Conservation (phyloP, 2,329 filamentous ascomycete genomes). For the Oidium heveae region DNA sequence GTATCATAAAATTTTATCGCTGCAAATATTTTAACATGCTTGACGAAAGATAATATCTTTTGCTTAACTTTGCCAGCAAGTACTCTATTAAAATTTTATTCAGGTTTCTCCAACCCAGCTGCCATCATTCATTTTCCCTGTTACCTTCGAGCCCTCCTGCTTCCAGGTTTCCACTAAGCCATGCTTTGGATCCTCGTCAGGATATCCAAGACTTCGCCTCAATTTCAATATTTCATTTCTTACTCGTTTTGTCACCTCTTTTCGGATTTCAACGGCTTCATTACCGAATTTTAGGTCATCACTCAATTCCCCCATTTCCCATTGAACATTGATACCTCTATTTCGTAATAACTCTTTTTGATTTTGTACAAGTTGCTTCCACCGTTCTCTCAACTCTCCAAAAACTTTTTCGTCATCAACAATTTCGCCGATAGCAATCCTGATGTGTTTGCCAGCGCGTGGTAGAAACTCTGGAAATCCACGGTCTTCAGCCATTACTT, state of each 20-base stretch:
- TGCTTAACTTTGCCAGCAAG: too few species aligned
- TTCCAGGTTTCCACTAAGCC: too few species aligned
- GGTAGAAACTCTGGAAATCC: constrained; percentile 61
- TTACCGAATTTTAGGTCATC: constrained; percentile 39
- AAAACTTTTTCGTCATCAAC: constrained; percentile 52
- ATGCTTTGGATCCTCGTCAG: too few species aligned
- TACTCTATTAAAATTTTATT: too few species aligned
- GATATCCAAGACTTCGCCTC: too few species aligned
- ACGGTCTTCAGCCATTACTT: constrained; percentile 69
- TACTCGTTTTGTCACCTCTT: constrained; percentile 78
- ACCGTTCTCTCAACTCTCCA: constrained; percentile 48
- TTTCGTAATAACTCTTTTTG: constrained; percentile 19
- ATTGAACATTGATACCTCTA: constrained; percentile 10
- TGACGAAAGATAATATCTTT: too few species aligned
- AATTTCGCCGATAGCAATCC: constrained; percentile 54
- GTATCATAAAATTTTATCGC: too few species aligned
- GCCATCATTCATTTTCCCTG: too few species aligned
- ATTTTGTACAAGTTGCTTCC: constrained; percentile 39
- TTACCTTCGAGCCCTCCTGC: too few species aligned
- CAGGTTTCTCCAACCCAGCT: too few species aligned
- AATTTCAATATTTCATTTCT: too few species aligned
- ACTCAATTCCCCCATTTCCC: constrained; percentile 31
- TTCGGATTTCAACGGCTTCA: constrained; percentile 55
- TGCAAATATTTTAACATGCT: too few species aligned
- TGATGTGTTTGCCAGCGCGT: constrained; percentile 42